phyloP scores from a whole-genome alignment of 108 stramenopile species.

The Discostella pseudostelligera region DNA sequence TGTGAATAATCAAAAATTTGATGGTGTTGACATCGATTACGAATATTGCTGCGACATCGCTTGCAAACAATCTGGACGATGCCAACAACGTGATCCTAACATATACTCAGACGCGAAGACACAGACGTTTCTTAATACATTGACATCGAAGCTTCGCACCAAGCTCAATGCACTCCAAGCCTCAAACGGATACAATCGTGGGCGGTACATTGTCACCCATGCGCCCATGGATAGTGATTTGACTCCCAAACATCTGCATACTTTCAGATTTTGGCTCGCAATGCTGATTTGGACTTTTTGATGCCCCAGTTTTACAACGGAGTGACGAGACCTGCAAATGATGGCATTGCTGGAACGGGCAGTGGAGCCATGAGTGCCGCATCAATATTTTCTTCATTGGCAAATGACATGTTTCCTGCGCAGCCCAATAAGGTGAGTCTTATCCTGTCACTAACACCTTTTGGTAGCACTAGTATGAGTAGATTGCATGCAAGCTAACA shows the following conservation, averaged over 20 bases:
- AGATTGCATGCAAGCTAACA: background rate
- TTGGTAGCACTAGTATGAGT: background rate
- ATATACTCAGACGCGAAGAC: conserved; percentile 29
- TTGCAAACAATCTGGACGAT: conserved; percentile 29
- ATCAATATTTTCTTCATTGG: conserved; percentile 28
- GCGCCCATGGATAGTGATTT: conserved; percentile 64
- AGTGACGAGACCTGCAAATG: conserved; percentile 39
- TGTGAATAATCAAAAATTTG: conserved; percentile 45
- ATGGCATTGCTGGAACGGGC: conserved; percentile 38
- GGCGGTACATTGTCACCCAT: conserved; percentile 50
- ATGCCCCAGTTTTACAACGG: conserved; percentile 70
- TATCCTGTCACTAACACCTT: background rate
- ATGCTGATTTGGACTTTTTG: conserved; percentile 44
- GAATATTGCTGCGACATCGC: conserved; percentile 65
- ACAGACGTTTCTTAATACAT: conserved; percentile 23
- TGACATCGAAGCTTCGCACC: conserved; percentile 34
- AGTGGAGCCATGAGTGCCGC: conserved; percentile 21
- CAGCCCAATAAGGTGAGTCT: conserved; percentile 17
- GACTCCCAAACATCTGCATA: conserved; percentile 39
- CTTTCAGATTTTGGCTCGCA: conserved; percentile 42
- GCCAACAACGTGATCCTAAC: conserved; percentile 15
- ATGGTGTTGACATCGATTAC: conserved; percentile 71
- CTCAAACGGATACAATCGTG: conserved; percentile 39
- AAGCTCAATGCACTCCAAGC: conserved; percentile 40
- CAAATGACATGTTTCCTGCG: conserved; percentile 15